Conservation (phyloP, 805 yeast genomes). For the Kodamaea sagamina region DNA sequence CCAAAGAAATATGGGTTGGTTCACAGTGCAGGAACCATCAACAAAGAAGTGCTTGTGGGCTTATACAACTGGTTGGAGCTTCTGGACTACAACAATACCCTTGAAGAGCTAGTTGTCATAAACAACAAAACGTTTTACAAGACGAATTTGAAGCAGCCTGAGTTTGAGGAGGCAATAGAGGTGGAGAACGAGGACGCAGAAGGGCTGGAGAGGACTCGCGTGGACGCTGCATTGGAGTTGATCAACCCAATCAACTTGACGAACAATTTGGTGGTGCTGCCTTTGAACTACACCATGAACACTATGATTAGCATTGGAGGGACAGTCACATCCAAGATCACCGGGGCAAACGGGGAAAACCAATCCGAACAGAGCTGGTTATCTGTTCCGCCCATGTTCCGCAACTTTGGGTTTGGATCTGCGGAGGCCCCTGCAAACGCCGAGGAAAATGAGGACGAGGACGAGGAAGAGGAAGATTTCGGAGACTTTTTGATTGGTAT, state of each 20-base stretch:
- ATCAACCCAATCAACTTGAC: constrained; percentile 33
- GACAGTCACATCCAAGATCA: constrained; percentile 7
- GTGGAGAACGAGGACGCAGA: neutral
- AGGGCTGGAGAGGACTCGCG: neutral
- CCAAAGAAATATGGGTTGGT: constrained; percentile 39
- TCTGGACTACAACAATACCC: constrained; percentile 7
- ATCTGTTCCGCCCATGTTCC: constrained; percentile 14
- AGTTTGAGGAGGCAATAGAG: constrained; percentile 11
- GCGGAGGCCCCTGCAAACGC: constrained; percentile 5
- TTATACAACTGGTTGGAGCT: constrained; percentile 35
- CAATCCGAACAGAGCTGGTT: constrained; percentile 11
- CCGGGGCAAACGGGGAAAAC: neutral
- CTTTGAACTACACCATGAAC: constrained; percentile 37
- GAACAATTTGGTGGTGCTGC: constrained; percentile 39
- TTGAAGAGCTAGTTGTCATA: neutral
- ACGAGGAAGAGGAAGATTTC: constrained; percentile 16
- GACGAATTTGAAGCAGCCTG: constrained; percentile 13
- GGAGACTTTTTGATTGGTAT: constrained; percentile 32
- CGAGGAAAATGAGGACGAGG: constrained; percentile 14
- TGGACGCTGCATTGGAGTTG: constrained; percentile 7
- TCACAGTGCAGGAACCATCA: constrained; percentile 17
- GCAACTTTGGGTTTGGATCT: constrained; percentile 2
- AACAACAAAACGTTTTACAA: constrained; percentile 7
- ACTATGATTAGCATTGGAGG: constrained; percentile 31
- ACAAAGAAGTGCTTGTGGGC: constrained; percentile 20